phyloP scores from a whole-genome alignment of 768 basidiomycete species.

The Cantharellus cinnabarinus region DNA sequence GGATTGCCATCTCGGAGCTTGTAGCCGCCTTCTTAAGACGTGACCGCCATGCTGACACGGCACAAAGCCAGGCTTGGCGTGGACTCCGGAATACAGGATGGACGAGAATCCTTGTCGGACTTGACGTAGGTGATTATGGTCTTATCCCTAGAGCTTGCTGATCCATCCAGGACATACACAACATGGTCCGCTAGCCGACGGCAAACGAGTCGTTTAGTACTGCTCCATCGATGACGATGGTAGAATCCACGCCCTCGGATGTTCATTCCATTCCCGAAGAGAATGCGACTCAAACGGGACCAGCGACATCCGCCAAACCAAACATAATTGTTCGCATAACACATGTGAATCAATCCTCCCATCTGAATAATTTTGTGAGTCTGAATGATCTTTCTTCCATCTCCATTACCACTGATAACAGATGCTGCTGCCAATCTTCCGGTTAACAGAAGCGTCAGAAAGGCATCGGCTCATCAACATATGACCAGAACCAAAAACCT shows the following conservation, averaged over 20 bases:
- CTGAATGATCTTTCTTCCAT: neutral
- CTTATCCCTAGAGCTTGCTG: neutral
- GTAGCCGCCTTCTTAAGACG: slow-evolving; percentile 15
- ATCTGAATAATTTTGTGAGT: slow-evolving; percentile 7
- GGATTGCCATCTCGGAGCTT: slow-evolving; percentile 22
- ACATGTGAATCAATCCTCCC: slow-evolving; percentile 2
- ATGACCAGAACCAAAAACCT: slow-evolving; percentile 20
- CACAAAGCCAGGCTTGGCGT: slow-evolving; percentile 4
- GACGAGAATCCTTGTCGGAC: slow-evolving; percentile 10
- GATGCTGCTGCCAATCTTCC: neutral
- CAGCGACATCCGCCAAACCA: neutral
- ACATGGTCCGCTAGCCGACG: neutral
- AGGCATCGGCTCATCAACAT: slow-evolving; percentile 19
- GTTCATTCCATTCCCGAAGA: neutral
- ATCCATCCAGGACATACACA: neutral
- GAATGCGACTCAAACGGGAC: neutral
- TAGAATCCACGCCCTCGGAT: neutral
- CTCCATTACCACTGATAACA: neutral
- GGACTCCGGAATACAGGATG: slow-evolving; percentile 13
- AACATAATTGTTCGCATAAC: slow-evolving; percentile 9
- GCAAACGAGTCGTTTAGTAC: neutral
- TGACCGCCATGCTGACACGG: slow-evolving; percentile 1
- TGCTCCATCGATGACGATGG: neutral
- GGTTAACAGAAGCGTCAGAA: slow-evolving; percentile 16
- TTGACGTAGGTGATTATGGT: slow-evolving; percentile 10